Evolutionary conservation across 352 stramenopile species (phyloP).

Genomic region (Achlya hypogyna): DNA sequence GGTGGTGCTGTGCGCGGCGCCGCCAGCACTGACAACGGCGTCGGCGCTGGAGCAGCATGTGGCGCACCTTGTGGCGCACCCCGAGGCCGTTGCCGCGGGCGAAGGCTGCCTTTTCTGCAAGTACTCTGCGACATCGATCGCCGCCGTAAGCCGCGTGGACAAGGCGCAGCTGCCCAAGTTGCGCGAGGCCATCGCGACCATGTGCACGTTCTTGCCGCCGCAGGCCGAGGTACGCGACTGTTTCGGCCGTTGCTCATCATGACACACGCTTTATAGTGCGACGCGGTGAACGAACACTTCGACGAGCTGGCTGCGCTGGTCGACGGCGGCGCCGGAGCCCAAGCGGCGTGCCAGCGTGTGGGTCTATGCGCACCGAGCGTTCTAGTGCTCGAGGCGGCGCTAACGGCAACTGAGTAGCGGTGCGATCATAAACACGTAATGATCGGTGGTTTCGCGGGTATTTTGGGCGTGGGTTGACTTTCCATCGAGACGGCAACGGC

Average conservation of each 20-base stretch:
- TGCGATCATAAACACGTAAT: neutral
- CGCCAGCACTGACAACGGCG: neutral
- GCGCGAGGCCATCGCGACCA: constrained; percentile 17
- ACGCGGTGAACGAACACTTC: constrained; percentile 17
- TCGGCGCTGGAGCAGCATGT: neutral
- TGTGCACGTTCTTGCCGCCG: constrained; percentile 14
- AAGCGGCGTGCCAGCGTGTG: constrained; percentile 9
- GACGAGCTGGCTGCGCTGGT: neutral
- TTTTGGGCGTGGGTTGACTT: neutral
- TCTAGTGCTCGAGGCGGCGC: neutral
- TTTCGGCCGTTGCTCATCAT: neutral
- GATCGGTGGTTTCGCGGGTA: neutral
- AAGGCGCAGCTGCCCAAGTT: constrained; percentile 12
- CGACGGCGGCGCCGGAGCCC: neutral
- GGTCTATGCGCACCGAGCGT: neutral
- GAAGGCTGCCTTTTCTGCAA: constrained; percentile 19
- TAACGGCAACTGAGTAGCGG: neutral
- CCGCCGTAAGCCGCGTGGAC: constrained; percentile 1
- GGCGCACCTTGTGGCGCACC: neutral
- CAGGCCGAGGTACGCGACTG: neutral
- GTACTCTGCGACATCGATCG: constrained; percentile 15
- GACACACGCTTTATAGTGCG: constrained; percentile 11
- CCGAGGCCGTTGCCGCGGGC: neutral
- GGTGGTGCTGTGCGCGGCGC: constrained; percentile 1
- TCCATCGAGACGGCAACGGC: neutral